Conservation (phyloP, 148 eudicot genomes). For the Arbutus unedo region DNA sequence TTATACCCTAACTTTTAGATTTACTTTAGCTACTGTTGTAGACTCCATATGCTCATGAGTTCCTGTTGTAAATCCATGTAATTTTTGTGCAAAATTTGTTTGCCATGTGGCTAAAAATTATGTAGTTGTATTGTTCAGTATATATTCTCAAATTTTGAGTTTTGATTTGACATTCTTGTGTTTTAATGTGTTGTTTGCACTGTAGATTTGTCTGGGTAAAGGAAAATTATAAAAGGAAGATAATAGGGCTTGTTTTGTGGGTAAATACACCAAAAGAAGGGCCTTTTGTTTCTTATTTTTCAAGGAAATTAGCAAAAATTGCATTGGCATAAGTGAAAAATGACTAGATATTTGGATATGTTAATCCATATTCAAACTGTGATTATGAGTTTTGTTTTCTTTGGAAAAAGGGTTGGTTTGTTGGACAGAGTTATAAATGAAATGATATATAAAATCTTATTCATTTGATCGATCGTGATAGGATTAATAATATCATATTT, state of each 20-base stretch:
- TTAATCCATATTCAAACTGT: neutral
- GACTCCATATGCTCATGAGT: no score
- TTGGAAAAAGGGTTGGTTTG: no score
- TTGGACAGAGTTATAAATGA: no score
- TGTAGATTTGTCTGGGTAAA: neutral
- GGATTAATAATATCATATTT: no score
- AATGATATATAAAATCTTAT: no score
- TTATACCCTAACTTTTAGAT: no score
- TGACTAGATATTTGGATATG: neutral
- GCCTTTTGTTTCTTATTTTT: neutral
- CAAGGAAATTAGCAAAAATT: neutral
- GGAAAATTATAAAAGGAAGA: neutral
- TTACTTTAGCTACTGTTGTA: no score
- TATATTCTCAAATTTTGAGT: neutral
- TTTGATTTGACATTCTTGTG: neutral
- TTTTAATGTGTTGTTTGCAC: neutral
- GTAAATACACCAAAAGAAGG: neutral
- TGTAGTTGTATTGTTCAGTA: neutral
- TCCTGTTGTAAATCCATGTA: neutral
- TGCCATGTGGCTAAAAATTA: neutral
- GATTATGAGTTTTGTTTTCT: neutral
- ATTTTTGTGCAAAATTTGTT: neutral
- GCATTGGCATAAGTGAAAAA: neutral
- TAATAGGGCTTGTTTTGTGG: neutral
- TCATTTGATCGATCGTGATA: no score